Evolutionary conservation across 164 flowering plant species (phyloP), one percentile per base, ranked within the genome.

Genomic region (Pachysandra terminalis): DNA sequence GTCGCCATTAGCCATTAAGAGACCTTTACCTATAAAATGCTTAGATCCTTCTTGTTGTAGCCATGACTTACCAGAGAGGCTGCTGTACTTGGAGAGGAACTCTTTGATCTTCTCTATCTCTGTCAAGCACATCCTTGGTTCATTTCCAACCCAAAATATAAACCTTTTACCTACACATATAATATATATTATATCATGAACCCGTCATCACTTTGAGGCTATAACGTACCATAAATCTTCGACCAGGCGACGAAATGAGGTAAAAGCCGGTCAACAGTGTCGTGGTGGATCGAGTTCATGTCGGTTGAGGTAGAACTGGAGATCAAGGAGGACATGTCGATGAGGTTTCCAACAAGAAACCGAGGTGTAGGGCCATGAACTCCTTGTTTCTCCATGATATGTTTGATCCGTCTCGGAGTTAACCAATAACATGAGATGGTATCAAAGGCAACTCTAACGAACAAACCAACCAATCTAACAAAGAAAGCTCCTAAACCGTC

Each of bases 1-100:
- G n/a, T n/a, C n/a, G n/a, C n/a, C n/a, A 65, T 95, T 92, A 6
- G 97, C 99, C 97, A 95, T 92, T 40, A 95, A 72, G 57, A 95
- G 48, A 2, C 99, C 99, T 1, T 80, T 66, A 0, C 99, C 99
- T 25, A 90, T 87, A 65, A 92, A 92, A 75, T 92, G 85, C 74
- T 89, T 92, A 0, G 88, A 67, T 0, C 91, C 93, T 66, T 92
- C 87, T 48, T 72, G 87, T 27, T 95, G 97, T 61, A 73, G 79
- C 97, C 97, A 90, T 53, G 97, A 92, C 68, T 84, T 92, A 0
- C 99, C 99, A 0, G 90, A 82, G 4, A 81, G 48, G 9, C 74
- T 78, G 72, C 84, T 84, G 80, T 88, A 77, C 54, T 90, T 92
- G 1, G 82, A 75, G 5, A 92, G 69, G 1, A 91, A 75, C 61